These are phyloP conservation scores for Aspergillus conjunctus DNA, from an alignment of 495 filamentous ascomycete genomes.

Conservation along the genomic window DNA sequence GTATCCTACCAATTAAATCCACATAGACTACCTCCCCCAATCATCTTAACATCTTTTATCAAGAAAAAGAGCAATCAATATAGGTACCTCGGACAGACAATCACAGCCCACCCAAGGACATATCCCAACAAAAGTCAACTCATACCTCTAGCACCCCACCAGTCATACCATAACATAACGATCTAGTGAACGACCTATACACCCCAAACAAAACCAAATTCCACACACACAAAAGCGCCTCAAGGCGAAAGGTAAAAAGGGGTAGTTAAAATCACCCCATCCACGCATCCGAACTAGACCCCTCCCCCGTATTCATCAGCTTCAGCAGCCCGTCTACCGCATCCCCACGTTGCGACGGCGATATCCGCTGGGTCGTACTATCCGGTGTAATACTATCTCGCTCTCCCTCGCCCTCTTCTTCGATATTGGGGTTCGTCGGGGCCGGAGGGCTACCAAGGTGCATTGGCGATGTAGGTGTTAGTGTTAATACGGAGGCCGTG, in stretches of 20 bases:
- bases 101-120: no score
- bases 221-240: neutral
- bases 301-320: slow-evolving; percentile 37
- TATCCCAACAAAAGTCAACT: no score
- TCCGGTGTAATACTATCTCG: neutral
- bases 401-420: neutral
- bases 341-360: slow-evolving; percentile 42
- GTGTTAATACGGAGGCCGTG: neutral
- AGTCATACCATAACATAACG: no score
- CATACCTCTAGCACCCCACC: no score
- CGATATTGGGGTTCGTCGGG: slow-evolving; percentile 1
- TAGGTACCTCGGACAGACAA: no score
- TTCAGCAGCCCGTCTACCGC: slow-evolving; percentile 47
- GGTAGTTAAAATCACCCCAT: slow-evolving; percentile 19
- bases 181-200: no score
- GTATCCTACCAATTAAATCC: no score
- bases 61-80: no score
- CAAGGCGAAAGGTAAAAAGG: neutral
- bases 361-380: slow-evolving; percentile 7
- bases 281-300: slow-evolving; percentile 21
- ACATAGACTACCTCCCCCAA: no score
- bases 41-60: no score
- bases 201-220: no score
- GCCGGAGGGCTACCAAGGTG: slow-evolving; percentile 40
- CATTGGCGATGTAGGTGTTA: slow-evolving; percentile 28